Conservation (phyloP, 371 early-diverging fungal species). For the Modicella reniformis region DNA sequence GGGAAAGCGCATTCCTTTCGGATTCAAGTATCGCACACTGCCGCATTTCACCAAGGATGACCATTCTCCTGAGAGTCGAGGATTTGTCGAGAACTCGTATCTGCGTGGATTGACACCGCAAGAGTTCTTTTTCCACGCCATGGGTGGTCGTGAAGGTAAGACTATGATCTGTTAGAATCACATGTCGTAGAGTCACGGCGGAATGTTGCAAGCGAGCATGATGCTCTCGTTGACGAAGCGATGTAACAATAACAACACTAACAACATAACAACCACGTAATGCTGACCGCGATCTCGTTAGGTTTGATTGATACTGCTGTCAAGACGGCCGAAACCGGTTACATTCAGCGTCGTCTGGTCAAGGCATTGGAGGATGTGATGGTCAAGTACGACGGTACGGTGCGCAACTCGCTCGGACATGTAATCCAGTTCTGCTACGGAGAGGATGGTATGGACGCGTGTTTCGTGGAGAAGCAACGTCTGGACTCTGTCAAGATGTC, state of each 20-base stretch:
- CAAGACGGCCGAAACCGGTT: slow-evolving; percentile 99
- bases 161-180: neutral
- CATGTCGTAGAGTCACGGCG: no score
- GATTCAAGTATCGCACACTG: slow-evolving; percentile 95
- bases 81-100: slow-evolving; percentile 97
- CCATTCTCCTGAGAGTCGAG: slow-evolving; percentile 95
- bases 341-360: slow-evolving; percentile 98
- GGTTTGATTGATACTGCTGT: slow-evolving; percentile 99
- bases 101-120: slow-evolving; percentile 95
- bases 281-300: no score
- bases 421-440: slow-evolving; percentile 98
- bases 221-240: no score
- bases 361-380: slow-evolving; percentile 98
- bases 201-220: no score
- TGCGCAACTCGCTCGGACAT: slow-evolving; percentile 93
- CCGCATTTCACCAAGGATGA: slow-evolving; percentile 98
- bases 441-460: slow-evolving; percentile 98
- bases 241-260: no score
- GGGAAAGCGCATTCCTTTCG: slow-evolving; percentile 96
- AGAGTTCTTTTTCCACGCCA: slow-evolving; percentile 99
- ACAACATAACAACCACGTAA: no score
- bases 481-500: slow-evolving; percentile 75
- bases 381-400: slow-evolving; percentile 95
- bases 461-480: slow-evolving; percentile 88
- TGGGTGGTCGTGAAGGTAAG: slow-evolving; percentile 96